A percentile compares a stretch with the other conserved stretches of the same genome.
phyloP scores from a whole-genome alignment of 148 eudicot species.

The Pouteria glomerata region DNA sequence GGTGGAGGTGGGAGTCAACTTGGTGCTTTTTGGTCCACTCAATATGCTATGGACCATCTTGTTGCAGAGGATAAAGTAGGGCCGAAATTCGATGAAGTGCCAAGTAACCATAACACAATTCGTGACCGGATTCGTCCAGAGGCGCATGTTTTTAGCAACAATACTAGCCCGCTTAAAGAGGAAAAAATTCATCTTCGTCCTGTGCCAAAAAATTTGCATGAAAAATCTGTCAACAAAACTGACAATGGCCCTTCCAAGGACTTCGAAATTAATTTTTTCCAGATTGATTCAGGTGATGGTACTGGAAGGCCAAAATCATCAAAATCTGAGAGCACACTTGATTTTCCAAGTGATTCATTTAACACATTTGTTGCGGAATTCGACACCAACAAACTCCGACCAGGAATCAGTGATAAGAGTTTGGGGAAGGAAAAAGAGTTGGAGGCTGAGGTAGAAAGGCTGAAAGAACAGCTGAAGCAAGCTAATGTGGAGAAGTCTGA shows the following conservation, averaged over 20 bases:
- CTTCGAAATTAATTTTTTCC: slow-evolving; percentile 31
- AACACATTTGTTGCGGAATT: slow-evolving; percentile 87
- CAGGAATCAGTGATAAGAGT: slow-evolving; percentile 29
- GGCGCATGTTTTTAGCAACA: slow-evolving; percentile 23
- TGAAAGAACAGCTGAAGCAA: slow-evolving; percentile 70
- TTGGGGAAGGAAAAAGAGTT: slow-evolving; percentile 37
- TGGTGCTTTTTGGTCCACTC: slow-evolving; percentile 91
- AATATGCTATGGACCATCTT: slow-evolving; percentile 60
- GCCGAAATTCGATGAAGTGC: slow-evolving; percentile 50
- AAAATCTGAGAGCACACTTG: slow-evolving; percentile 28
- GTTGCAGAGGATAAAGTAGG: slow-evolving; percentile 37
- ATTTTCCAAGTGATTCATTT: slow-evolving; percentile 52
- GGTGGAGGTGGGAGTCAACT: slow-evolving; percentile 38
- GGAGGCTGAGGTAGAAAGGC: slow-evolving; percentile 64
- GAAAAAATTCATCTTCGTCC: no score
- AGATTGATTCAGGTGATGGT: slow-evolving; percentile 24
- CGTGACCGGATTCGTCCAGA: no score
- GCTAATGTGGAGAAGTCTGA: slow-evolving; percentile 72
- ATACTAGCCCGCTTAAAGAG: slow-evolving; percentile 25
- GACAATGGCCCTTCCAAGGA: slow-evolving; percentile 24
- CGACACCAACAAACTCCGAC: slow-evolving; percentile 48
- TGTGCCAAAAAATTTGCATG: slow-evolving; percentile 19
- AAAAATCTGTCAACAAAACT: slow-evolving; percentile 18
- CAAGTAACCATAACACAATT: slow-evolving; percentile 14
- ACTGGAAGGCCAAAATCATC: slow-evolving; percentile 25